Evolutionary conservation across 345 rosid species (phyloP), one percentile per base, ranked within the genome.

Genomic region (Bretschneidera sinensis): DNA sequence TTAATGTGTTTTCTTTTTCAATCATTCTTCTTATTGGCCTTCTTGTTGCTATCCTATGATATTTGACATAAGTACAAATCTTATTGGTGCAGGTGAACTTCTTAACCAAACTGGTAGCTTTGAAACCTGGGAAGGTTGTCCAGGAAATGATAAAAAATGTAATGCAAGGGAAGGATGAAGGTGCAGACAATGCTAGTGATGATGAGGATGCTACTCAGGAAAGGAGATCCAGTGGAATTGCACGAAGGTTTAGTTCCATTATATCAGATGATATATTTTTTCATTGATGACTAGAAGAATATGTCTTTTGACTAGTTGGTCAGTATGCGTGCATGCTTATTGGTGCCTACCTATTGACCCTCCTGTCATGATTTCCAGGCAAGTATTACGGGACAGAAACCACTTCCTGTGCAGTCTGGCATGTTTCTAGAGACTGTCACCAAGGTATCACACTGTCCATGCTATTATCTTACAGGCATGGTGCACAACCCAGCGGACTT

Each of bases 341-440:
- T 39, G 16, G 45, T 4, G 10, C 35, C 4, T 31, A 39, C 35
- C 4, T 31, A 31, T 62, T 61, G 21, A 55, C 45, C 24, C 61
- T 48, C 61, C 75, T 69, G 35, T 55, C 57, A 34, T 50, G 57
- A 56, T 74, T 31, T 48, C 52, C 84, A 92, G 98, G 83, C 66
- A 69, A 92, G 88, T 47, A 69, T 87, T 57, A 80, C 87, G 5
- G 92, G 91, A 69, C 73, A 79, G 65, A 89, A 83, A 74, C 94
- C 98, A 17, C 82, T 78, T 67, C 98, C 96, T 48, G 97, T 89
- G 55, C 90, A 95, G 33, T 95, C 95, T 22, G 96, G 98, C 75
- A 92, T 92, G 91, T 89, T 89, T 79, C 85, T 92, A 53, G 95
- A 92, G 76, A 89, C 97, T 28, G 91, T 92, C 57, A 78, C 98